Evolutionary conservation across 345 rosid genomes (phyloP).

Genomic region (Erysimum cheiranthoides): DNA sequence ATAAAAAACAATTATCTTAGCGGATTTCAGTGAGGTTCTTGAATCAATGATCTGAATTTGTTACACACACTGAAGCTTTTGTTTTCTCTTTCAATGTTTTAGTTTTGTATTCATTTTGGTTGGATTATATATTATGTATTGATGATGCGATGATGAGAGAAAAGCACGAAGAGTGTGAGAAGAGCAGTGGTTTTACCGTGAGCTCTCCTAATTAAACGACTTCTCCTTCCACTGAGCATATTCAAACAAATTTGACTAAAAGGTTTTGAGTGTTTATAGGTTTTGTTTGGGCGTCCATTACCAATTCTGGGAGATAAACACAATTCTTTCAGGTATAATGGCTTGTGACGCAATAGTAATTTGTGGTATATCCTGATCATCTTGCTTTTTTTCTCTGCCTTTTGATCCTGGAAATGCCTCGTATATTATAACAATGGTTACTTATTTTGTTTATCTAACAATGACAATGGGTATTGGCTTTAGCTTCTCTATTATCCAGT

Average conservation of each 20-base stretch:
- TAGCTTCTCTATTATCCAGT: too few species aligned
- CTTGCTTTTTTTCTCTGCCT: slow-evolving; percentile 48
- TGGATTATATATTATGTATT: neutral
- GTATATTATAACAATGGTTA: too few species aligned
- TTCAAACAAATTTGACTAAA: neutral
- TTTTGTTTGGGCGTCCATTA: slow-evolving; percentile 60
- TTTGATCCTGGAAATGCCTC: slow-evolving; percentile 84
- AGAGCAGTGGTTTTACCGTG: slow-evolving; percentile 92
- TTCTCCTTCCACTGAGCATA: slow-evolving; percentile 99
- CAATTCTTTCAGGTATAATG: slow-evolving; percentile 78
- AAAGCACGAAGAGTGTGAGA: slow-evolving; percentile 59
- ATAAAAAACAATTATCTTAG: slow-evolving; percentile 70
- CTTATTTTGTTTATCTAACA: too few species aligned
- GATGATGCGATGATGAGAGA: slow-evolving; percentile 66
- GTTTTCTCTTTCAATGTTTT: neutral
- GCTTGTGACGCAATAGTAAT: slow-evolving; percentile 65
- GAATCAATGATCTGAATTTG: slow-evolving; percentile 82
- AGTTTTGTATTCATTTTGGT: neutral
- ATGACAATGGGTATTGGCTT: too few species aligned
- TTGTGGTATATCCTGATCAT: slow-evolving; percentile 78
- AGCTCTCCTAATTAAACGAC: slow-evolving; percentile 68
- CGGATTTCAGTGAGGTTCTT: slow-evolving; percentile 90
- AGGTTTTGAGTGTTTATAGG: too few species aligned
- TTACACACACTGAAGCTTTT: slow-evolving; percentile 96
- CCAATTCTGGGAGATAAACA: slow-evolving; percentile 72